Percentiles rank a stretch among this genome's conserved stretches.
Conservation (phyloP, 768 basidiomycete genomes). For the Lactifluus volemus region DNA sequence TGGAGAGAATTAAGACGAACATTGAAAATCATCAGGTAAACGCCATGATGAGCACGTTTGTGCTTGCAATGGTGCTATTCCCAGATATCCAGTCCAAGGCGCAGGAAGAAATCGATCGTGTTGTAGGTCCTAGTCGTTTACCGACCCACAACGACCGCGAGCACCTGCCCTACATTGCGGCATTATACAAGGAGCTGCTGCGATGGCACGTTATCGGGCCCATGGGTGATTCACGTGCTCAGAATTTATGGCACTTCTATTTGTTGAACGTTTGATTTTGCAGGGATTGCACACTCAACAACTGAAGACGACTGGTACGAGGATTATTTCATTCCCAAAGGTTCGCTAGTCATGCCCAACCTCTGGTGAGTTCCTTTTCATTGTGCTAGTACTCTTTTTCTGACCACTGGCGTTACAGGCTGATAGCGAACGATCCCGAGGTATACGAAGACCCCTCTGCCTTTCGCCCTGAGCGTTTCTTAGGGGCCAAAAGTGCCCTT, state of each 20-base stretch:
- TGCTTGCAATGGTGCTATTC: constrained; percentile 18
- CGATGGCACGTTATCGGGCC: constrained; percentile 22
- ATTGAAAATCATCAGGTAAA: constrained; percentile 3
- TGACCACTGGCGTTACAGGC: background rate
- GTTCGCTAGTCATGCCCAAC: constrained; percentile 18
- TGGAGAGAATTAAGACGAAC: background rate
- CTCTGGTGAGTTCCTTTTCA: constrained; percentile 14
- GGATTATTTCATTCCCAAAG: constrained; percentile 21
- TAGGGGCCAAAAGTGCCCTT: background rate
- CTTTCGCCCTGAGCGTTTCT: constrained; percentile 19
- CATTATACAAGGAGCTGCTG: constrained; percentile 22
- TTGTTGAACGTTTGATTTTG: background rate
- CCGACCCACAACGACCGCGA: constrained; percentile 18
- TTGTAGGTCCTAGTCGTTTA: constrained; percentile 18
- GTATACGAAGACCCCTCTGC: constrained; percentile 12
- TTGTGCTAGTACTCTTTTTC: background rate
- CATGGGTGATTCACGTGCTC: constrained; percentile 1
- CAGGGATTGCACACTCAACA: constrained; percentile 7
- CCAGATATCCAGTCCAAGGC: constrained; percentile 23
- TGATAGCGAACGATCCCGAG: constrained; percentile 9
- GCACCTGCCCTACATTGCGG: constrained; percentile 22
- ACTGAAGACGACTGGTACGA: constrained; percentile 19
- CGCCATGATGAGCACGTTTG: constrained; percentile 14
- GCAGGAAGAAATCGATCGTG: constrained; percentile 22
- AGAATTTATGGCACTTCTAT: background rate